Percentiles rank a stretch among this genome's conserved stretches.
These are phyloP conservation scores for Primulina eburnea DNA, from an alignment of 257 asterid species.

Conservation along the genomic window DNA sequence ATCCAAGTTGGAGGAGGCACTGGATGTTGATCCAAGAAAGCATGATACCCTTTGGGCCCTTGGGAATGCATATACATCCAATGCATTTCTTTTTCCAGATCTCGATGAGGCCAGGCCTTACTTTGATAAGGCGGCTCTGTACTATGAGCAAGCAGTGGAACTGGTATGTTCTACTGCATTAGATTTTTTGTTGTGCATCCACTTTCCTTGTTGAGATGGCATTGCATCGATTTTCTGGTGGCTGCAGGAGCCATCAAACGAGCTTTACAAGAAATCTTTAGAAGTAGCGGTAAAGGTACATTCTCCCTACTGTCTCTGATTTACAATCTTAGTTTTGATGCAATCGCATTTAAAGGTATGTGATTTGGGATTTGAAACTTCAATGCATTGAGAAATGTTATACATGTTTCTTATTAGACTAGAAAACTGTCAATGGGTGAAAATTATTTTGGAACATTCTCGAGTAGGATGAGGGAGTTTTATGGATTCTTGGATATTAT, in stretches of 20 bases:
- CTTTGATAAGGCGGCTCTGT: constrained; percentile 40
- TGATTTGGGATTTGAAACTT: neutral
- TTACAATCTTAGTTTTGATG: neutral
- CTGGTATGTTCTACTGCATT: constrained; percentile 41
- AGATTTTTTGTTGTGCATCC: constrained; percentile 10
- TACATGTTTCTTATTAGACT: neutral
- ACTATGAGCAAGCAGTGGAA: constrained; percentile 58
- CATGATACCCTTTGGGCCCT: constrained; percentile 48
- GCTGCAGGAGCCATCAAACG: constrained; percentile 48
- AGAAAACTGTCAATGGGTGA: neutral
- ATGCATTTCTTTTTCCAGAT: constrained; percentile 69
- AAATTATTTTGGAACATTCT: neutral
- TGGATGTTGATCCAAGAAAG: constrained; percentile 53
- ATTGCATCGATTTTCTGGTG: neutral
- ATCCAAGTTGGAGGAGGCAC: constrained; percentile 45
- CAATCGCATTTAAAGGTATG: constrained; percentile 6
- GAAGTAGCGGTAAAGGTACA: constrained; percentile 48
- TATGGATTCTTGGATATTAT: neutral
- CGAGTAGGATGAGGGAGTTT: constrained; percentile 3
- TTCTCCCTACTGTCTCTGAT: neutral
- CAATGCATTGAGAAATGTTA: neutral
- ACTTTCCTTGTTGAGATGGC: constrained; percentile 9
- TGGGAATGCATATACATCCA: constrained; percentile 67
- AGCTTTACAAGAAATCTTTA: constrained; percentile 44
- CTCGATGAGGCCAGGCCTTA: constrained; percentile 45